A percentile compares a stretch with the other conserved stretches of the same genome.
phyloP scores from a whole-genome alignment of 208 protist species.

The Angomonas ambiguus region DNA sequence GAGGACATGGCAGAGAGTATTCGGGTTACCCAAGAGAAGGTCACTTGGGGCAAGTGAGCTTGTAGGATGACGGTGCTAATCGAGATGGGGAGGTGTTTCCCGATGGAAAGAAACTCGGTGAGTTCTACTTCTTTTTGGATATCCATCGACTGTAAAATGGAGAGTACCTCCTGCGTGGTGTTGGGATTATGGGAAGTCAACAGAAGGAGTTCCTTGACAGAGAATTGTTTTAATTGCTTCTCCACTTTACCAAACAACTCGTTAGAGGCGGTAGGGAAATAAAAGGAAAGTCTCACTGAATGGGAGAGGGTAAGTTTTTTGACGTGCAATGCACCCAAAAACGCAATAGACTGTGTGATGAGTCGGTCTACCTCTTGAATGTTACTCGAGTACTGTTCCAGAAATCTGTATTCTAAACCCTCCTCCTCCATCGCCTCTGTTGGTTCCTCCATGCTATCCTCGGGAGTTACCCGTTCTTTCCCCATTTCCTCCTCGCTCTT shows the following conservation, averaged over 20 bases:
- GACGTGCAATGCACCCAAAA: conserved; percentile 25
- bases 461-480: too few relatives aligned
- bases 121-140: conserved; percentile 53
- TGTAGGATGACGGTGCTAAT: conserved; percentile 43
- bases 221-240: conserved; percentile 32
- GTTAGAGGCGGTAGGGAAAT: conserved; percentile 30
- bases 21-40: conserved; percentile 60
- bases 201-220: conserved; percentile 53
- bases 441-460: too few relatives aligned
- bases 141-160: conserved; percentile 38
- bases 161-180: conserved; percentile 27
- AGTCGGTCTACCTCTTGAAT: conserved; percentile 14
- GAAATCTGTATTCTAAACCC: not conserved
- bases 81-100: conserved; percentile 54
- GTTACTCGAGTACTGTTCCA: not conserved
- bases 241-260: conserved; percentile 29
- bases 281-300: conserved; percentile 30
- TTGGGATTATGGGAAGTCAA: conserved; percentile 46
- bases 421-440: not conserved
- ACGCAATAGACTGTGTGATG: conserved; percentile 20
- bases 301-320: conserved; percentile 48
- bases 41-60: conserved; percentile 44
- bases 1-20: conserved; percentile 51
- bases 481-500: not conserved
- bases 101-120: conserved; percentile 44